A percentile compares a stretch with the other conserved stretches of the same genome.
Conservation (phyloP, 2,329 filamentous ascomycete genomes). For the Penicillium brevicompactum region DNA sequence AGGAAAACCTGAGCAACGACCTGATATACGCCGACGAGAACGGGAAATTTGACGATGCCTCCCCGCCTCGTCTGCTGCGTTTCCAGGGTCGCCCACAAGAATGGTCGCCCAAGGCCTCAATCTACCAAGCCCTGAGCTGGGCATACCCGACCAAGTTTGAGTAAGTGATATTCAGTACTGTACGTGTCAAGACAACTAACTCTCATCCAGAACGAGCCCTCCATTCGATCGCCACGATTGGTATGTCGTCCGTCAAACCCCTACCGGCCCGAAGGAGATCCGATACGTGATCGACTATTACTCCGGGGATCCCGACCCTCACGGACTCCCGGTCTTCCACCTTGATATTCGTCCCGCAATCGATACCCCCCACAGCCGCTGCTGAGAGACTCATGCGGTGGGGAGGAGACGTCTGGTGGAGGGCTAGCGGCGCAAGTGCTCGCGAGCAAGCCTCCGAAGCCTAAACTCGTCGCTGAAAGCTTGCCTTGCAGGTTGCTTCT, state of each 20-base stretch:
- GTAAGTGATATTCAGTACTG: slow-evolving; percentile 49
- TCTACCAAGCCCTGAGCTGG: slow-evolving; percentile 77
- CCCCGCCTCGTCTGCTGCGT: slow-evolving; percentile 72
- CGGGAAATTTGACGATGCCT: slow-evolving; percentile 31
- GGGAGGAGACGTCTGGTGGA: slow-evolving; percentile 94
- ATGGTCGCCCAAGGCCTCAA: slow-evolving; percentile 85
- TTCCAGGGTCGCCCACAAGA: slow-evolving; percentile 91
- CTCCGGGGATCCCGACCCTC: slow-evolving; percentile 75
- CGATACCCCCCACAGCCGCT: slow-evolving; percentile 76
- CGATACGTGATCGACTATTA: slow-evolving; percentile 99
- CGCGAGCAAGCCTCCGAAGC: slow-evolving; percentile 19
- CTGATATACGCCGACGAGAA: slow-evolving; percentile 54
- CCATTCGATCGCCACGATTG: slow-evolving; percentile 98
- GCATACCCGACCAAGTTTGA: slow-evolving; percentile 78
- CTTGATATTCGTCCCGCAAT: slow-evolving; percentile 91
- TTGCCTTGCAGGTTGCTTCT: slow-evolving; percentile 18
- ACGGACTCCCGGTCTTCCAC: slow-evolving; percentile 91
- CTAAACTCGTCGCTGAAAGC: neutral
- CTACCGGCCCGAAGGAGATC: slow-evolving; percentile 72
- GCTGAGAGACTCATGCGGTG: slow-evolving; percentile 83
- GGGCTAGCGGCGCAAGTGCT: slow-evolving; percentile 72
- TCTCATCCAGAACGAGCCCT: slow-evolving; percentile 64
- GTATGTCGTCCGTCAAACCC: slow-evolving; percentile 76
- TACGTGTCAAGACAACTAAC: neutral
- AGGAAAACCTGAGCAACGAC: slow-evolving; percentile 63